Percentiles rank a stretch among this genome's conserved stretches.
Evolutionary conservation across 2,329 filamentous ascomycete genomes (phyloP).

Genomic region (Dryadomyces quercus-mongolicae): DNA sequence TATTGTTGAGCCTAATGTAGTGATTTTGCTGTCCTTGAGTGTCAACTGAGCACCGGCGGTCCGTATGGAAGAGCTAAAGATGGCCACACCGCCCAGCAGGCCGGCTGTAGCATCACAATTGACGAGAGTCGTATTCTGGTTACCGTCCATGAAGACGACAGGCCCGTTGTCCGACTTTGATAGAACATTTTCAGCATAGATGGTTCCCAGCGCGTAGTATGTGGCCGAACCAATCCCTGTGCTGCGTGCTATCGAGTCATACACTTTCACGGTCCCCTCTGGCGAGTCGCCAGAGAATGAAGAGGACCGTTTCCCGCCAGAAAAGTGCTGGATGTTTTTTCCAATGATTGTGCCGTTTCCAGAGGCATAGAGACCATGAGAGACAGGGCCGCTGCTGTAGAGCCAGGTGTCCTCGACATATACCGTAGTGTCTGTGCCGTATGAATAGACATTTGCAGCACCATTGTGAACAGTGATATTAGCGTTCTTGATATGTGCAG

Average conservation of each 20-base stretch:
- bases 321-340: slow-evolving; percentile 5
- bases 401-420: slow-evolving; percentile 1
- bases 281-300: slow-evolving; percentile 8
- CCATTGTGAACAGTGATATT: slow-evolving; percentile 8
- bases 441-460: slow-evolving; percentile 6
- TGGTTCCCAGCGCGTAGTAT: slow-evolving; percentile 6
- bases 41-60: background rate
- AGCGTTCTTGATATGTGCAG: background rate
- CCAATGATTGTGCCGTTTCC: slow-evolving; percentile 7
- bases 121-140: slow-evolving; percentile 4
- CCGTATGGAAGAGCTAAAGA: slow-evolving; percentile 4
- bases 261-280: slow-evolving; percentile 1
- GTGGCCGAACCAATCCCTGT: slow-evolving; percentile 5
- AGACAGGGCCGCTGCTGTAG: slow-evolving; percentile 7
- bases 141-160: slow-evolving; percentile 5
- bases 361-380: slow-evolving; percentile 6
- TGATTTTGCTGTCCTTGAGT: slow-evolving; percentile 1
- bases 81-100: slow-evolving; percentile 5
- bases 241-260: slow-evolving; percentile 4
- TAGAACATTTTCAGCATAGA: slow-evolving; percentile 4
- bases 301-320: slow-evolving; percentile 4
- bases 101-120: slow-evolving; percentile 6
- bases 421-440: slow-evolving; percentile 4
- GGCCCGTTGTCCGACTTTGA: slow-evolving; percentile 2
- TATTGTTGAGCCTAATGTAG: background rate